Base-by-base conservation (phyloP, 2,329 filamentous ascomycete genomes). In the Fusarium pseudocircinatum region DNA sequence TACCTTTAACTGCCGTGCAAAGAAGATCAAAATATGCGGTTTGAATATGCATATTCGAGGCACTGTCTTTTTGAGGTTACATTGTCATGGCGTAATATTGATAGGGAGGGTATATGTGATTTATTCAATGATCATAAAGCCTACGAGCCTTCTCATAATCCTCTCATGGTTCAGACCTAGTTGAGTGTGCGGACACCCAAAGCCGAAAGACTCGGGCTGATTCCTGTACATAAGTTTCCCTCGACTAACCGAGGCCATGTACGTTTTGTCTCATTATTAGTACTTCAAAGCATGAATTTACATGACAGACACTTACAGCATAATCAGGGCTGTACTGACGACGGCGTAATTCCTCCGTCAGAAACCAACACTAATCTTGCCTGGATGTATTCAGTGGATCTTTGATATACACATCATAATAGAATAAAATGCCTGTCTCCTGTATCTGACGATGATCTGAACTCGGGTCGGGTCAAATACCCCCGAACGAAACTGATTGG, bases 401-500 rank as follows among this genome's bases (percentile, higher is more conserved):
- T 22, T 15, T 11, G 12, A 26, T 28, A n/a, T 24, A 16, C n/a
- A 37, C 26, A 50, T 34, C n/a, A 24, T 22, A 39, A 32, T 44
- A 7, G 24, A 44, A 15, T 9, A 6, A 16, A 22, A 28, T 10
- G 22, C 18, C 16, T 12, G 24, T 10, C 20, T 46, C 10, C 5
- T 49, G 36, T 47, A 53, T 63, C 53, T 50, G 42, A 50, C 28
- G 46, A 73, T 63, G 44, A 54, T 50, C 57, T 60, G 39, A 47
- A 50, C n/a, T 71, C 49, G 54, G 37, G 13, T 72, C 36, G 54
- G 58, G 34, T 54, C 37, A 73, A 30, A 46, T 30, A 36, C 20
- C 34, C 26, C 63, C 66, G 42, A 43, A 28, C 24, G 16, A 32
- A 42, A 60, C 46, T 56, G 43, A 73, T 73, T 73, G 70, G 70